phyloP scores from a whole-genome alignment of 129 eudicot genomes.

The Sambucus nigra region DNA sequence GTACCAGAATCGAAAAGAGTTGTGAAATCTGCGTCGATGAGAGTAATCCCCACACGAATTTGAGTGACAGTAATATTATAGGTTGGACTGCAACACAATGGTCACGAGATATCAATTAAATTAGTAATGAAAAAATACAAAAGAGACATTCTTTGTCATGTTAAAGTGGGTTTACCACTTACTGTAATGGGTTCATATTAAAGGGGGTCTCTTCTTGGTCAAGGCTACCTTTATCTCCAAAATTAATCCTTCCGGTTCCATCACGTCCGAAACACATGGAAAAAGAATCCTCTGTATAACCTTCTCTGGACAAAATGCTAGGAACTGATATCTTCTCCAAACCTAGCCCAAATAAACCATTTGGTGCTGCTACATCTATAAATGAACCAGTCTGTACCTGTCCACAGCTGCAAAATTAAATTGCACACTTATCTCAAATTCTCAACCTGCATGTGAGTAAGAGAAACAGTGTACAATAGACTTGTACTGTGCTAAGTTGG shows the following conservation, averaged over 20 bases:
- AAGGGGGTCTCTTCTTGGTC: slow-evolving; percentile 86
- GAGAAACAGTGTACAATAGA: background rate
- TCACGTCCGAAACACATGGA: slow-evolving; percentile 94
- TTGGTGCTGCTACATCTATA: slow-evolving; percentile 88
- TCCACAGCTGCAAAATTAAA: slow-evolving; percentile 65
- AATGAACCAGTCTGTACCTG: slow-evolving; percentile 93
- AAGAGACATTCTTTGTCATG: slow-evolving; percentile 3
- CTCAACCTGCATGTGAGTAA: background rate
- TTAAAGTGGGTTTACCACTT: slow-evolving; percentile 33
- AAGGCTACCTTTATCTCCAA: slow-evolving; percentile 85
- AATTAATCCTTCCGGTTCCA: slow-evolving; percentile 78
- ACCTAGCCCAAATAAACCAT: slow-evolving; percentile 86
- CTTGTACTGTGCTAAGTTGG: too few relatives aligned
- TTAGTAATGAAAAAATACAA: background rate
- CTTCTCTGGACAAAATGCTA: slow-evolving; percentile 60
- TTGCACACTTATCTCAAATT: background rate
- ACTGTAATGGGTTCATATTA: slow-evolving; percentile 56
- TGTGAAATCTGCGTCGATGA: slow-evolving; percentile 46
- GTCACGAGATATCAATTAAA: background rate
- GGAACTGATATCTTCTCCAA: slow-evolving; percentile 88
- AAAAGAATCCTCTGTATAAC: slow-evolving; percentile 71
- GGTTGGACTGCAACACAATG: slow-evolving; percentile 52
- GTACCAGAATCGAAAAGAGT: slow-evolving; percentile 95
- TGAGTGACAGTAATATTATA: slow-evolving; percentile 60
- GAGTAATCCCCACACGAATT: slow-evolving; percentile 58